Percentiles rank a stretch among this genome's conserved stretches.
Evolutionary conservation across 306 rosid genomes (phyloP).

Genomic region (Gillenia trifoliata): DNA sequence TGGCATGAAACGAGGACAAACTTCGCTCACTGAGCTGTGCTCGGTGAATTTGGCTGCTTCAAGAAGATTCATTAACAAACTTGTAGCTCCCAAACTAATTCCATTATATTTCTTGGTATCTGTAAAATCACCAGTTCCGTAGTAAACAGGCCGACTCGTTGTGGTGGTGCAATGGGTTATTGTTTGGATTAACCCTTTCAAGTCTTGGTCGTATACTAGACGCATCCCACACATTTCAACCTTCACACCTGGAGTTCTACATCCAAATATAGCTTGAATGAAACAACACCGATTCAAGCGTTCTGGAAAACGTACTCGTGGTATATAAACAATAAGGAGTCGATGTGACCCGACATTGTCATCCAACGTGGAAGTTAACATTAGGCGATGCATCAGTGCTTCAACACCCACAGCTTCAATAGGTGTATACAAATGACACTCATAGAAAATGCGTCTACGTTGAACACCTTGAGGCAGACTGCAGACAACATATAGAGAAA

Average conservation of each 20-base stretch:
- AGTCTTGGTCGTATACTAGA: conserved; percentile 4
- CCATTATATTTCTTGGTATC: not conserved
- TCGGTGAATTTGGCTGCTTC: not conserved
- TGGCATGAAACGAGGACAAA: not conserved
- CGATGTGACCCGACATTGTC: not conserved
- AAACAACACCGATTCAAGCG: conserved; percentile 1
- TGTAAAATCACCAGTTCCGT: not conserved
- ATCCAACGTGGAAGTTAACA: rapidly evolving
- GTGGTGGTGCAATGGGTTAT: not conserved
- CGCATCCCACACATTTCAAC: conserved; percentile 9
- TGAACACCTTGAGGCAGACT: not conserved
- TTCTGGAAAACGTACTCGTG: not conserved
- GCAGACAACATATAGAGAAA: not conserved
- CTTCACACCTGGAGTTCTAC: conserved; percentile 3
- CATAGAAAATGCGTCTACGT: not conserved
- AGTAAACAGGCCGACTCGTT: not conserved
- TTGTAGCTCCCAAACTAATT: not conserved
- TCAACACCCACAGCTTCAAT: not conserved
- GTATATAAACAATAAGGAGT: conserved; percentile 1
- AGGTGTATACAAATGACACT: not conserved
- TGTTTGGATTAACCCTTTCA: not conserved
- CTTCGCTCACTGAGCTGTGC: not conserved
- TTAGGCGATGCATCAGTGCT: not conserved
- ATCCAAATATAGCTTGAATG: not conserved
- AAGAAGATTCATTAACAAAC: not conserved